Base-by-base conservation (phyloP, 2,329 filamentous ascomycete species). In the Blastomyces percursus region DNA sequence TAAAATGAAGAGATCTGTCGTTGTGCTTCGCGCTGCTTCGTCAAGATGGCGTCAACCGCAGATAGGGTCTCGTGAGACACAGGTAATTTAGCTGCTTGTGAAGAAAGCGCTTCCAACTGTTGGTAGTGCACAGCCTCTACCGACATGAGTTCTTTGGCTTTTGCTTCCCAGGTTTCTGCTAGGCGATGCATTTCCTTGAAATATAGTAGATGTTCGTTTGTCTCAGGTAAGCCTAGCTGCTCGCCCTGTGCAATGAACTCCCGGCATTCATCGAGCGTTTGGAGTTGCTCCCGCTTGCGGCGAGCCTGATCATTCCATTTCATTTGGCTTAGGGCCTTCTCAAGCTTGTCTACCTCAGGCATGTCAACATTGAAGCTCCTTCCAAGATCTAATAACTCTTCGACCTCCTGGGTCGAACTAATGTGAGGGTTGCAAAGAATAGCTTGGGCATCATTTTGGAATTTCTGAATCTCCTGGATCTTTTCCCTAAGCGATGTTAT, bases 11-110 rank as follows among this genome's bases (percentile, higher is more conserved):
- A 78, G 61, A 99, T 96, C 69, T 92, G 88, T 19, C 89, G 87
- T 71, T 96, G 92, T 0, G 92, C 92, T 72, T 97, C 94, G 24
- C 94, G 87, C 73, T 99, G 94, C 76, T 96, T 97, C 74, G 91
- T 91, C 63, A 99, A 79, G 62, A 97, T 96, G 58, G 91, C 88
- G 70, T 99, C 94, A 32, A 99, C 90, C 9, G 86, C 83, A 8
- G 85, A 84, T 30, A 96, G 81, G 0, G 91, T 97, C 42, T 92
- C 88, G 3, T 85, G 79, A 1, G 89, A 89, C 24, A 97, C 92
- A 0, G 94, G 93, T 21, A 96, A 80, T 5, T 82, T 82, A 42
- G 85, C 80, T 0, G 92, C 92, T 76, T 97, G 93, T 59, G 85
- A 84, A 1, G 91, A 95, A 6, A 99, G 80, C 0, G 93, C 91